phyloP scores from a whole-genome alignment of 2,329 filamentous ascomycete genomes.

The Biscogniauxia mediterranea region DNA sequence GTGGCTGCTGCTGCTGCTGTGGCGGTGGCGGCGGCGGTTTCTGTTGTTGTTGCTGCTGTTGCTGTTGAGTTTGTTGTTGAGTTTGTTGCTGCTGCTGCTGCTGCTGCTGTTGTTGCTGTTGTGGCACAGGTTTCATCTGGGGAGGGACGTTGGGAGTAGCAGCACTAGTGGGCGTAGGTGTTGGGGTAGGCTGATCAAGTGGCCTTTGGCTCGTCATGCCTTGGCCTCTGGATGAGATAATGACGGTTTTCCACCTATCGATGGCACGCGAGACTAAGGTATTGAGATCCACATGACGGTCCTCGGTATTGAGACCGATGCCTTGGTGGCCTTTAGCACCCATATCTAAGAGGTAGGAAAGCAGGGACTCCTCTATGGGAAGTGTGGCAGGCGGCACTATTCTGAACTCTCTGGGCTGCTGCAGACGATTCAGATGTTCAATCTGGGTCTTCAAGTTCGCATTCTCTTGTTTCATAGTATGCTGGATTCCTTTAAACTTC shows the following conservation, averaged over 20 bases:
- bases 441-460: conserved; percentile 56
- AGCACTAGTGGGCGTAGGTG: conserved; percentile 21
- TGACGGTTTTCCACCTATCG: conserved; percentile 60
- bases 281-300: conserved; percentile 52
- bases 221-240: conserved; percentile 48
- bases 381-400: conserved; percentile 51
- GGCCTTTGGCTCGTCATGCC: conserved; percentile 52
- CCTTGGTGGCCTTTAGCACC: conserved; percentile 39
- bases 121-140: conserved; percentile 15
- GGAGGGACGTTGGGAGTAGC: conserved; percentile 16
- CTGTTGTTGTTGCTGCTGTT: conserved; percentile 14
- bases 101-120: conserved; percentile 20
- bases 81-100: conserved; percentile 24
- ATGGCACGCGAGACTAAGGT: conserved; percentile 54
- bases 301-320: conserved; percentile 49
- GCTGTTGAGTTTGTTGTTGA: conserved; percentile 19
- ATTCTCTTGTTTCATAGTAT: conserved; percentile 55
- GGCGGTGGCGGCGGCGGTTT: neutral
- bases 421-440: conserved; percentile 56
- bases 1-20: conserved; percentile 19
- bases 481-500: conserved; percentile 49
- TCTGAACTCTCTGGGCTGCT: conserved; percentile 60
- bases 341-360: conserved; percentile 47
- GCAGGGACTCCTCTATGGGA: conserved; percentile 48
- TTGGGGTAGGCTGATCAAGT: conserved; percentile 39